Conservation (phyloP, 148 eudicot species). For the Rheum nobile region DNA sequence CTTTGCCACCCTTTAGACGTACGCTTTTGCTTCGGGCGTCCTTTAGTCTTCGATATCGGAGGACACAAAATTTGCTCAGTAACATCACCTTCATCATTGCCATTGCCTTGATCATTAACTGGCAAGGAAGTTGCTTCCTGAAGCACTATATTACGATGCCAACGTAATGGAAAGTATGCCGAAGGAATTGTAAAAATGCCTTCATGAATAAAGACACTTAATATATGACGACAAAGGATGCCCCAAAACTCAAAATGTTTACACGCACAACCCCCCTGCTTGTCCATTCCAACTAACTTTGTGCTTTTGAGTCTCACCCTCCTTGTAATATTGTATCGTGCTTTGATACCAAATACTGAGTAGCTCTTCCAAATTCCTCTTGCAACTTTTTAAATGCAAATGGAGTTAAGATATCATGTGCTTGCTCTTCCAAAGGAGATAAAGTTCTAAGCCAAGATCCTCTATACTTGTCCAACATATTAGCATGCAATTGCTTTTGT, state of each 20-base stretch:
- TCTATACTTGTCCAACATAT: not conserved
- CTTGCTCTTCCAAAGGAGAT: slow-evolving; percentile 5
- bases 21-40: slow-evolving; percentile 7
- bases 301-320: not conserved
- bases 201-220: slow-evolving; percentile 8
- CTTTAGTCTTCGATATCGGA: slow-evolving; percentile 13
- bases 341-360: not conserved
- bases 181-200: slow-evolving; percentile 8
- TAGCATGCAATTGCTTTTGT: not conserved
- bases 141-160: not conserved
- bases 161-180: not conserved
- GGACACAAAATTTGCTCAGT: slow-evolving; percentile 5
- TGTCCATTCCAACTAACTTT: not conserved
- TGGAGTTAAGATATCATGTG: not conserved
- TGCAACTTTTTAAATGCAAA: slow-evolving; percentile 6
- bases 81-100: not conserved
- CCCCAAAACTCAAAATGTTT: slow-evolving; percentile 9
- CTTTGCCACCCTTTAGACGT: slow-evolving; percentile 15
- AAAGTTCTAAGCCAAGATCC: not conserved
- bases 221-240: slow-evolving; percentile 11
- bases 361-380: not conserved
- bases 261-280: no score
- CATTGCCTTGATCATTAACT: not conserved
- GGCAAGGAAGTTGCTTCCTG: not conserved
- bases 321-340: not conserved